Evolutionary conservation across 805 yeast genomes (phyloP).

Genomic region (Blastobotrys robertii): DNA sequence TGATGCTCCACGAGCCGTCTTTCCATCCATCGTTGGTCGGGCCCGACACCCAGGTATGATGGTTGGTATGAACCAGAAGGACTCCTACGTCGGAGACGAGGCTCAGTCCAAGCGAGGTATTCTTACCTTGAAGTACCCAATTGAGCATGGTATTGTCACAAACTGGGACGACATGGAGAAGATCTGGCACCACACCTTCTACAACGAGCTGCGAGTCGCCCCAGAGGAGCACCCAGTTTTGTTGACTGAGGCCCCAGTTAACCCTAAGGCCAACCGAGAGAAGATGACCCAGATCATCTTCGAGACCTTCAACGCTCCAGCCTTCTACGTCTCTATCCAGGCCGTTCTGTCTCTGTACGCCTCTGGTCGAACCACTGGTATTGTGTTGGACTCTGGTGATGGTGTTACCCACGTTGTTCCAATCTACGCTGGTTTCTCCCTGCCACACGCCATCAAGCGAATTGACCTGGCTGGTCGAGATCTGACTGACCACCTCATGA

Average conservation of each 20-base stretch:
- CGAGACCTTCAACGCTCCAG: conserved; percentile 99
- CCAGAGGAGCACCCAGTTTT: conserved; percentile 99
- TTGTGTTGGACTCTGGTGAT: conserved; percentile 98
- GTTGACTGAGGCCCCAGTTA: conserved; percentile 99
- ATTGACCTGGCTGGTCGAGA: conserved; percentile 99
- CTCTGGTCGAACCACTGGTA: conserved; percentile 99
- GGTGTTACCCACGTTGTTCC: conserved; percentile 99
- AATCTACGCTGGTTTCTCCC: conserved; percentile 98
- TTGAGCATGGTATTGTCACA: conserved; percentile 99
- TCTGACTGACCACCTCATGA: conserved; percentile 97
- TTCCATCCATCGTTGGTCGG: conserved; percentile 99
- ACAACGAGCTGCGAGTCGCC: conserved; percentile 99
- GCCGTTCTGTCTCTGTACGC: conserved; percentile 97
- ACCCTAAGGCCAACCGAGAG: conserved; percentile 99
- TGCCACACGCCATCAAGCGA: conserved; percentile 98
- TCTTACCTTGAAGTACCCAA: conserved; percentile 92
- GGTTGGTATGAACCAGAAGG: conserved; percentile 99
- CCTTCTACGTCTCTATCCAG: conserved; percentile 97
- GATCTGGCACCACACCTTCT: conserved; percentile 99
- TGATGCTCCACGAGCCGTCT: conserved; percentile 99
- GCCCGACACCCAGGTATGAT: conserved; percentile 99
- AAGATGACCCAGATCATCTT: conserved; percentile 99
- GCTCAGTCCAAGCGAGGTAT: conserved; percentile 99
- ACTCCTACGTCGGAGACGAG: conserved; percentile 99
- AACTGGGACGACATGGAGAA: conserved; percentile 99